phyloP scores from a whole-genome alignment of 768 basidiomycete species.

The Mycena epipterygia region DNA sequence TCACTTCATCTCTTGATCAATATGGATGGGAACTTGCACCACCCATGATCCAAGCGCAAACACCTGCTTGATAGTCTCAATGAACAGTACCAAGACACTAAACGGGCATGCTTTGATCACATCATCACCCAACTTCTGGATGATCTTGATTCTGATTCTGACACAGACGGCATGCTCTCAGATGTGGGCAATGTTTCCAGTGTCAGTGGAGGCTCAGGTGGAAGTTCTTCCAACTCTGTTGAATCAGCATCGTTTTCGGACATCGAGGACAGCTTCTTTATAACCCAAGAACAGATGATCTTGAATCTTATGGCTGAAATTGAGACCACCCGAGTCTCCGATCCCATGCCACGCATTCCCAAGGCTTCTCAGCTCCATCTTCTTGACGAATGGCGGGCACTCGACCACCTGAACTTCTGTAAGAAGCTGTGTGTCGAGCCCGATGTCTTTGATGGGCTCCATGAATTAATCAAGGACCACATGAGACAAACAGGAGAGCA shows the following conservation, averaged over 20 bases:
- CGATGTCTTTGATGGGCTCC: constrained; percentile 12
- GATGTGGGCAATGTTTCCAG: neutral
- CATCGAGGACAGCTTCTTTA: neutral
- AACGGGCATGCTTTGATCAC: neutral
- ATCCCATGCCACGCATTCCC: neutral
- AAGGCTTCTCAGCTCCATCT: neutral
- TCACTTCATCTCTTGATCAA: neutral
- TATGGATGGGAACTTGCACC: neutral
- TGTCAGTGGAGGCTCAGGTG: neutral
- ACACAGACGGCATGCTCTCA: neutral
- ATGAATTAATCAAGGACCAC: constrained; percentile 31
- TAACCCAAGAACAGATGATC: neutral
- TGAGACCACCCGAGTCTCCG: neutral
- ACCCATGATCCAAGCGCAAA: neutral
- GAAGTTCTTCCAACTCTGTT: neutral
- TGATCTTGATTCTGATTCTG: neutral
- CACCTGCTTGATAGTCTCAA: neutral
- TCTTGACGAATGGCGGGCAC: neutral
- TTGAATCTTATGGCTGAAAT: neutral
- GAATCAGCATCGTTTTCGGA: neutral
- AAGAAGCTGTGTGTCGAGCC: constrained; percentile 7
- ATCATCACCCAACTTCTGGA: neutral
- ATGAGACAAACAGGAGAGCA: too few species aligned
- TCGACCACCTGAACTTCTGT: constrained; percentile 1
- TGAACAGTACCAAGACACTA: neutral